These are phyloP conservation scores for Ogataea angusta DNA, from an alignment of 805 yeast species.

Conservation along the genomic window DNA sequence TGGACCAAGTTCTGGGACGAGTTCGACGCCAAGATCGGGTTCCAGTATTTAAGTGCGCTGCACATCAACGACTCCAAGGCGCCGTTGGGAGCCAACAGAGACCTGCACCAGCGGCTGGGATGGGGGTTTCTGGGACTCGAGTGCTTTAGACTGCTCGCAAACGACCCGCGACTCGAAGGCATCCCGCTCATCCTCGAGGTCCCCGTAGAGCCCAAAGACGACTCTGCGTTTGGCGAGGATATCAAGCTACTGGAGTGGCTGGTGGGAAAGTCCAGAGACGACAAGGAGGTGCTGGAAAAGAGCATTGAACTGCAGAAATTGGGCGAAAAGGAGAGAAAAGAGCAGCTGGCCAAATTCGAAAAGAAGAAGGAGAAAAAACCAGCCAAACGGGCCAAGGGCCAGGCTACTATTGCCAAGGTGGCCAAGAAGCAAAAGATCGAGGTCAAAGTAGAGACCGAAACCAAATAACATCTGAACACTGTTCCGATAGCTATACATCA, in stretches of 20 bases:
- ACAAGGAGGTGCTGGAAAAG: slow-evolving; percentile 51
- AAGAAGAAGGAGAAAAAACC: slow-evolving; percentile 55
- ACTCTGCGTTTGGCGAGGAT: slow-evolving; percentile 71
- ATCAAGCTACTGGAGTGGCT: slow-evolving; percentile 82
- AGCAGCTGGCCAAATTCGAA: slow-evolving; percentile 62
- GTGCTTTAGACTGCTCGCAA: slow-evolving; percentile 74
- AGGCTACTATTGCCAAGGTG: slow-evolving; percentile 24
- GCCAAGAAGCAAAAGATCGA: slow-evolving; percentile 23
- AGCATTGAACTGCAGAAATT: slow-evolving; percentile 44
- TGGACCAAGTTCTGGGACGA: slow-evolving; percentile 69
- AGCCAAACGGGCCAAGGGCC: slow-evolving; percentile 27
- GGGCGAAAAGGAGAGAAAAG: slow-evolving; percentile 71
- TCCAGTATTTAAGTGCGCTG: slow-evolving; percentile 69
- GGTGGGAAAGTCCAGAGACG: slow-evolving; percentile 51
- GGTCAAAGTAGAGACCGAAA: slow-evolving; percentile 2
- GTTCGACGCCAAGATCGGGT: slow-evolving; percentile 74
- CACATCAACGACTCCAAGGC: slow-evolving; percentile 96
- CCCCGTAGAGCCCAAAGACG: slow-evolving; percentile 62
- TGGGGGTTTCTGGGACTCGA: slow-evolving; percentile 87
- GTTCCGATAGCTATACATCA: neutral
- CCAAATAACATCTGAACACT: neutral
- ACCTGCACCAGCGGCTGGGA: slow-evolving; percentile 87
- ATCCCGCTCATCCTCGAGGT: slow-evolving; percentile 88
- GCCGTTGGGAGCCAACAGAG: slow-evolving; percentile 85
- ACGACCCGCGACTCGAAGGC: slow-evolving; percentile 53